Conservation (phyloP, 2,329 filamentous ascomycete species). For the Endocalyx cinctus region DNA sequence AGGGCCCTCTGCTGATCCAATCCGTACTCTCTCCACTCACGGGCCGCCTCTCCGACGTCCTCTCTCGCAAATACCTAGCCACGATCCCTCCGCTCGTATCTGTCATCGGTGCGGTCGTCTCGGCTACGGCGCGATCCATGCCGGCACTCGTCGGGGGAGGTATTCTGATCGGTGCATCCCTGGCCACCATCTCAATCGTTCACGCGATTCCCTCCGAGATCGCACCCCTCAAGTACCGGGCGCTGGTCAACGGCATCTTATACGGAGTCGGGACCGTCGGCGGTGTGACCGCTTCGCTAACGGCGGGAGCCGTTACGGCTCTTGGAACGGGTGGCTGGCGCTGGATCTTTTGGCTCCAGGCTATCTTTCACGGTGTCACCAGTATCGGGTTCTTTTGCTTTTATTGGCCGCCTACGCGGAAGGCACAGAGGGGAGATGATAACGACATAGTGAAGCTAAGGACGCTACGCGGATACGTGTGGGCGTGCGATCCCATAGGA, state of each 20-base stretch:
- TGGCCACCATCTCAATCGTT: constrained; percentile 51
- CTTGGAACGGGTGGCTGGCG: constrained; percentile 44
- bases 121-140: constrained; percentile 51
- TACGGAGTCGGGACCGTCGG: constrained; percentile 43
- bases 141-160: constrained; percentile 52
- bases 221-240: constrained; percentile 51
- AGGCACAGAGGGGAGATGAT: too few relatives aligned
- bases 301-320: constrained; percentile 50
- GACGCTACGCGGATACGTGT: constrained; percentile 35
- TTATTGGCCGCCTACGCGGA: constrained; percentile 43
- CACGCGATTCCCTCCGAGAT: constrained; percentile 54
- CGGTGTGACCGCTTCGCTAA: too few relatives aligned
- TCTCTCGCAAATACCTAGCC: constrained; percentile 51
- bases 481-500: constrained; percentile 45
- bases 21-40: constrained; percentile 51
- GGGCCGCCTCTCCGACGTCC: constrained; percentile 51
- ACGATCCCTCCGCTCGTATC: constrained; percentile 48
- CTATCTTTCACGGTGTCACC: constrained; percentile 45
- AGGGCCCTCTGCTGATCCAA: constrained; percentile 55
- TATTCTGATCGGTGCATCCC: constrained; percentile 50
- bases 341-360: constrained; percentile 56
- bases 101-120: constrained; percentile 48
- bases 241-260: constrained; percentile 47
- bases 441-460: too few relatives aligned
- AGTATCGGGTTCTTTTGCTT: constrained; percentile 42